Conservation (phyloP, 139 green algal genomes). For the Pseudopediastrum boryanum region DNA sequence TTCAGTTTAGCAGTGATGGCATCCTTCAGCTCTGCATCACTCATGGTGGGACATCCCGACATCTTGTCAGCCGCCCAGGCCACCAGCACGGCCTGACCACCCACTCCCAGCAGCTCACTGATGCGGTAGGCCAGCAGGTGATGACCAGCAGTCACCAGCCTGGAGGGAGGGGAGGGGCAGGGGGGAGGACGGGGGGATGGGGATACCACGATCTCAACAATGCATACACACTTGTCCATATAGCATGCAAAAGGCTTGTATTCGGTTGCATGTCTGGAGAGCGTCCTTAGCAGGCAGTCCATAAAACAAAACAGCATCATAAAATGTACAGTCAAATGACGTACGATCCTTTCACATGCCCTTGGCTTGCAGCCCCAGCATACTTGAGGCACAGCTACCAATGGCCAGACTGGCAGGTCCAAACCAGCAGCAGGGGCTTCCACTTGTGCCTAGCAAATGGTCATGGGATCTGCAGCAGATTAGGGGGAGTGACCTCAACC, state of each 20-base stretch:
- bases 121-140: constrained; percentile 59
- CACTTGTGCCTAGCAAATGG: no score
- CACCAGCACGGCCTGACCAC: constrained; percentile 18
- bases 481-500: no score
- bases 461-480: no score
- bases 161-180: not conserved
- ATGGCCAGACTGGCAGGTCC: no score
- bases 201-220: not conserved
- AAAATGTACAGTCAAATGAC: no score
- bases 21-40: constrained; percentile 69
- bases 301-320: no score
- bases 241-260: not conserved
- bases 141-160: constrained; percentile 49
- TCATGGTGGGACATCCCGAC: constrained; percentile 33
- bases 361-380: no score
- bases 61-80: constrained; percentile 90
- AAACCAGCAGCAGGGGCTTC: no score
- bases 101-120: constrained; percentile 21
- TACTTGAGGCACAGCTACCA: no score
- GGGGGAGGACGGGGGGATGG: not conserved
- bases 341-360: no score
- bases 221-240: not conserved
- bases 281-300: no score
- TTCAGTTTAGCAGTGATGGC: constrained; percentile 69
- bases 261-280: no score